Evolutionary conservation across 192 early-diverging fungal species (phyloP).

Genomic region (Umbelopsis ramanniana): DNA sequence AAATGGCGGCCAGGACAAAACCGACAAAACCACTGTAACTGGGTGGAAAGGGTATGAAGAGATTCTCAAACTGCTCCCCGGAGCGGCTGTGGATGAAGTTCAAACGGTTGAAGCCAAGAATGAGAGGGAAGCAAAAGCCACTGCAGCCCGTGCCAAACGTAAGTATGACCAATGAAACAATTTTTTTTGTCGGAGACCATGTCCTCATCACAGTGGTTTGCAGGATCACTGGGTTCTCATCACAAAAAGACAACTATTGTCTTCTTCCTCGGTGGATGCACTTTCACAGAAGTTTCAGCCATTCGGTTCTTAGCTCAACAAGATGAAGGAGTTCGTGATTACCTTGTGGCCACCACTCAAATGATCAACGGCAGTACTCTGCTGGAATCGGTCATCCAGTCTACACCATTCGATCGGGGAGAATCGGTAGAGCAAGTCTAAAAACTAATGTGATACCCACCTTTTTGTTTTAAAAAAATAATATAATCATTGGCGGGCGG

Average conservation of each 20-base stretch:
- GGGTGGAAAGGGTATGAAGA: constrained; percentile 95
- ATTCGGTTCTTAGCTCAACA: constrained; percentile 87
- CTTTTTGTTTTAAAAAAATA: not conserved
- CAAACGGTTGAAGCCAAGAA: constrained; percentile 62
- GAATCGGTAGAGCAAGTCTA: constrained; percentile 2
- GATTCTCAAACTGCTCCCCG: constrained; percentile 76
- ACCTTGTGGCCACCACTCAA: constrained; percentile 86
- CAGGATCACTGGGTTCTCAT: constrained; percentile 22
- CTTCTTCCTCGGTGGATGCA: constrained; percentile 96
- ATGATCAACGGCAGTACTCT: constrained; percentile 87
- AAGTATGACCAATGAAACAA: constrained; percentile 8
- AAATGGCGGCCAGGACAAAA: constrained; percentile 31
- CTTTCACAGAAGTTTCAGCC: constrained; percentile 90
- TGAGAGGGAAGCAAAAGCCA: constrained; percentile 32
- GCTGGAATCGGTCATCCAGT: constrained; percentile 53
- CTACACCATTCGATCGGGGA: not conserved
- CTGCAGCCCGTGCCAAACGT: constrained; percentile 35
- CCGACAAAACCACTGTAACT: constrained; percentile 39
- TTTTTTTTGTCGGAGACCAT: not conserved
- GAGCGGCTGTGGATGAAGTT: constrained; percentile 78
- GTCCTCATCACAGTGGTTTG: not conserved
- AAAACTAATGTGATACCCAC: constrained; percentile 6
- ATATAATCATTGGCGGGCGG: too few relatives aligned
- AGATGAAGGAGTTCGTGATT: constrained; percentile 76
- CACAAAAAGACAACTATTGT: constrained; percentile 69